These are phyloP conservation scores for Artomyces pyxidatus DNA, from an alignment of 768 basidiomycete species.

Conservation along the genomic window DNA sequence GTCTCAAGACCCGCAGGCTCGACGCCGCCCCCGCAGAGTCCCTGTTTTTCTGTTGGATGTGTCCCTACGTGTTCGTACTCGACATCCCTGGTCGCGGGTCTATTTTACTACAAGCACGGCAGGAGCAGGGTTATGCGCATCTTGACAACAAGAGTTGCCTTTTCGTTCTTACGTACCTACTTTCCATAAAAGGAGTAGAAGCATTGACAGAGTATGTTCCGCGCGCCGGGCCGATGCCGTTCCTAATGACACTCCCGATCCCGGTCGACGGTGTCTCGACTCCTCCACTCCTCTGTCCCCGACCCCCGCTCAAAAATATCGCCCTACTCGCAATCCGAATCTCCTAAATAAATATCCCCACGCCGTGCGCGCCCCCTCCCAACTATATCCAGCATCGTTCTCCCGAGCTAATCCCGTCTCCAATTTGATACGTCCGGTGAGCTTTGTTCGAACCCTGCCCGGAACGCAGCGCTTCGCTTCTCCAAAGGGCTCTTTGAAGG, in stretches of 20 bases:
- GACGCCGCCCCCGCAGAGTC: background rate
- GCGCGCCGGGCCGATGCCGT: background rate
- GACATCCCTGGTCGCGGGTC: too few species aligned
- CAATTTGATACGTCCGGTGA: too few species aligned
- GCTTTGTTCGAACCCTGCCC: too few species aligned
- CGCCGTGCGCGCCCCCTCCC: background rate
- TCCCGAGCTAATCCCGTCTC: too few species aligned
- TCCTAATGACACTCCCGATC: background rate
- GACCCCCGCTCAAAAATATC: background rate
- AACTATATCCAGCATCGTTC: too few species aligned
- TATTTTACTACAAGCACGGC: too few species aligned
- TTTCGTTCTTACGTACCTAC: conserved; percentile 5
- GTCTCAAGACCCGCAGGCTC: background rate
- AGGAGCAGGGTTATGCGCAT: too few species aligned
- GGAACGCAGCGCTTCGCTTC: too few species aligned
- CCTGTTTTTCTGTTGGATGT: background rate
- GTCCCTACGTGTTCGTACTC: too few species aligned
- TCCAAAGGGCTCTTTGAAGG: too few species aligned
- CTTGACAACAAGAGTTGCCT: background rate
- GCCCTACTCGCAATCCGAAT: background rate
- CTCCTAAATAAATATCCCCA: background rate
- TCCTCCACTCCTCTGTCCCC: background rate
- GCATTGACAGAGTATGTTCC: background rate
- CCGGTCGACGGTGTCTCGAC: background rate
- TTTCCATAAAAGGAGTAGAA: conserved; percentile 1